Conservation (phyloP, 805 yeast genomes). For the Vanderwaltozyma yarrowii region DNA sequence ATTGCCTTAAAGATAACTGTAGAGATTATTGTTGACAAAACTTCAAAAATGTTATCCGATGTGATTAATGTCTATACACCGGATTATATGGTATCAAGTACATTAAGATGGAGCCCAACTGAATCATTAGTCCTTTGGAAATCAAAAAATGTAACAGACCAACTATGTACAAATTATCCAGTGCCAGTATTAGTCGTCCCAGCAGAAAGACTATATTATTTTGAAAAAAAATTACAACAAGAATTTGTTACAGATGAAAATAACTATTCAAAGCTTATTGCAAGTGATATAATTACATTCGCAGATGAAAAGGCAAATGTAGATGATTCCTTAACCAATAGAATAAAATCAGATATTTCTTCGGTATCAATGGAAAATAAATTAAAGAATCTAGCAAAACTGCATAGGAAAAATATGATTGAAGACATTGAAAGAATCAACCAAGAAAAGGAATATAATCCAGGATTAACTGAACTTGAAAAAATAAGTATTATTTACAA, state of each 20-base stretch:
- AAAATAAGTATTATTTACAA: constrained; percentile 5
- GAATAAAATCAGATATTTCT: neutral
- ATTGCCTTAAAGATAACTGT: constrained; percentile 25
- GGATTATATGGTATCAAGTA: constrained; percentile 22
- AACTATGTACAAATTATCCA: constrained; percentile 19
- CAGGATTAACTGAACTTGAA: neutral
- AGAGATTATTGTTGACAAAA: constrained; percentile 24
- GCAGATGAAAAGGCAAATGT: neutral
- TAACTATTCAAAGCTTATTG: neutral
- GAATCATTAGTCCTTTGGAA: constrained; percentile 19
- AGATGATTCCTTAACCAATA: constrained; percentile 1
- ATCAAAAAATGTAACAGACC: constrained; percentile 20
- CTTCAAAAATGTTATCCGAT: constrained; percentile 18
- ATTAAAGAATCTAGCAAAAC: constrained; percentile 6
- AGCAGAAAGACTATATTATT: constrained; percentile 18
- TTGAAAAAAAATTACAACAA: constrained; percentile 17
- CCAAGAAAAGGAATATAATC: neutral
- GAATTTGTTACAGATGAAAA: neutral
- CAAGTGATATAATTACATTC: neutral
- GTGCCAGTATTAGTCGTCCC: constrained; percentile 25
- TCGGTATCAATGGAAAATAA: constrained; percentile 4
- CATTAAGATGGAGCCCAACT: constrained; percentile 15
- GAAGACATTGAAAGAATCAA: constrained; percentile 7
- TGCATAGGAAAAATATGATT: constrained; percentile 9
- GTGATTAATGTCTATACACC: constrained; percentile 27